Base-by-base conservation (phyloP, 495 filamentous ascomycete genomes). In the Penicillium atrosanguineum region DNA sequence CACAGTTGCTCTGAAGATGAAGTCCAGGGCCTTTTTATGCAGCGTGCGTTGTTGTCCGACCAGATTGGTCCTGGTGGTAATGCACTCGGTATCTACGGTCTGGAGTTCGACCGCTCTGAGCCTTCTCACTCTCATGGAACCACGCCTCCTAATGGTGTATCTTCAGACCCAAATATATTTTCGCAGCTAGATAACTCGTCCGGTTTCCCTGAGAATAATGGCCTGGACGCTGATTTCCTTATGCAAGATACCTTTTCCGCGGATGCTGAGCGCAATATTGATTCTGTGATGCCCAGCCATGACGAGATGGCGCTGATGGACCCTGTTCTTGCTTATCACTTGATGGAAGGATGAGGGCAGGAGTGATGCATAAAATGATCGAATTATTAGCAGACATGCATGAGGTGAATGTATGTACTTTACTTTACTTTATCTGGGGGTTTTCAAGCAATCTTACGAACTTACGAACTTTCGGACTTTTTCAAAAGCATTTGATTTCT, bases 1-100 rank as follows among this genome's bases (percentile, higher is more conserved):
- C 85, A 87, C 51, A 64, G 65, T 7, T 69, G 74, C 50, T 48
- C 64, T 8, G 78, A 81, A 41, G 71, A 78, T 23, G 73, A 81
- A n/a, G 75, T 83, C 38, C 69, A 78, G 14, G 69, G 72, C 20
- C 49, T 77, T n/a, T 76, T 77, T 52, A 66, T 70, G 58, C 69
- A 72, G 50, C 65, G 74, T 21, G 73, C 73, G 3, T 56, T 75
- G 15, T 53, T 76, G 20, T 56, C 65, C 9, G 70, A 74, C 18
- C 59, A 64, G 16, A 53, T 56, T 29, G 64, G 62, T 28, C 51
- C 63, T 15, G 61, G 62, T 3, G 63, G 61, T 7, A 72, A 68
- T 48, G 41, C 70, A 8, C 60, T 75, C 26, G 73, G 73, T 4
- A 74, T 78, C 9, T 76, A 76, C 47, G 74, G 74, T n/a, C 66